Evolutionary conservation across 306 rosid genomes (phyloP).

Genomic region (Crataegus laevigata): DNA sequence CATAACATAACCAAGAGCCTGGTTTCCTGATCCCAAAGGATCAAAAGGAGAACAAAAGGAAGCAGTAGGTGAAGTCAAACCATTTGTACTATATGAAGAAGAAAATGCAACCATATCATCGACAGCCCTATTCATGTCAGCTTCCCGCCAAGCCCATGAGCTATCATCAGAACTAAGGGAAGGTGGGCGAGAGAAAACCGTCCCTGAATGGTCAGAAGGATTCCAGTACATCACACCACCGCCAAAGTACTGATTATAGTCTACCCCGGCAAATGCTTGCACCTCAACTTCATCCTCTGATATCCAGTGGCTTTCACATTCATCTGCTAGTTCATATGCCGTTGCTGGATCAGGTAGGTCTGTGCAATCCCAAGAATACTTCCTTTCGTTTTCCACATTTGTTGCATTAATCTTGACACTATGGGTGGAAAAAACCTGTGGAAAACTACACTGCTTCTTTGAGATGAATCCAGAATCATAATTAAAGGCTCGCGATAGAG

Average conservation of each 20-base stretch:
- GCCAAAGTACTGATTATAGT: conserved; percentile 91
- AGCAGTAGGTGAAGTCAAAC: conserved; percentile 88
- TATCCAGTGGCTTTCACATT: conserved; percentile 75
- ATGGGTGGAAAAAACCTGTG: conserved; percentile 55
- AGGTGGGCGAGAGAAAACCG: conserved; percentile 91
- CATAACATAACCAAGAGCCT: conserved; percentile 67
- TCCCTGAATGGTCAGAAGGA: conserved; percentile 74
- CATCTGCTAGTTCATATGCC: conserved; percentile 61
- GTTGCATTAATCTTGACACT: conserved; percentile 43
- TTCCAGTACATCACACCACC: conserved; percentile 96
- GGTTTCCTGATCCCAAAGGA: conserved; percentile 65
- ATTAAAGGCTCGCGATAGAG: conserved; percentile 49
- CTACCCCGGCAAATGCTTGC: conserved; percentile 79
- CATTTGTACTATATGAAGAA: conserved; percentile 81
- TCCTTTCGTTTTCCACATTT: conserved; percentile 51
- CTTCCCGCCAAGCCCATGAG: conserved; percentile 93
- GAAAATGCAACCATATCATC: conserved; percentile 99
- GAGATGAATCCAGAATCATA: conserved; percentile 70
- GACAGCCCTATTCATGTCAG: conserved; percentile 88
- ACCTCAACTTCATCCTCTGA: conserved; percentile 92
- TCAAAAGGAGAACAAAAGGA: conserved; percentile 83
- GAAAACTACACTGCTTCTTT: conserved; percentile 59
- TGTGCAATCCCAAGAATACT: conserved; percentile 57
- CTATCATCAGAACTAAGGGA: conserved; percentile 97
- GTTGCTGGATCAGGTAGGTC: conserved; percentile 58